Percentiles rank a stretch among this genome's conserved stretches.
These are phyloP conservation scores for Eucalyptus brandiana DNA, from an alignment of 345 rosid genomes.

Conservation along the genomic window DNA sequence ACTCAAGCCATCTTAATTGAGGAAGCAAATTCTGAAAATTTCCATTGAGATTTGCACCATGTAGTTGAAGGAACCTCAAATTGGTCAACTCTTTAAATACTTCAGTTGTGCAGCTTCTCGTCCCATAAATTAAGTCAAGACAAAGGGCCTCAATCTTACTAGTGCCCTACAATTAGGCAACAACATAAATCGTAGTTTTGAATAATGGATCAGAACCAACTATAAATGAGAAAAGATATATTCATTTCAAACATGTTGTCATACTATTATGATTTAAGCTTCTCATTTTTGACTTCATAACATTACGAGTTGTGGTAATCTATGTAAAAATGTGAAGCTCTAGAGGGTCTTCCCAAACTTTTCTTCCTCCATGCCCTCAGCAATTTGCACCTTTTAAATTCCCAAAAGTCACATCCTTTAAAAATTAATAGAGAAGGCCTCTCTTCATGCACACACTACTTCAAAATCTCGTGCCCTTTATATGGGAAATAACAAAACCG, in stretches of 20 bases:
- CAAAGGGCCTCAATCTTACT: neutral
- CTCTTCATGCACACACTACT: no score
- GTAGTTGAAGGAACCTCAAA: accelerated
- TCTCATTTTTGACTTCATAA: neutral
- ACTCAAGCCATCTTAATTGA: neutral
- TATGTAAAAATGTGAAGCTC: neutral
- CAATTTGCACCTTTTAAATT: neutral
- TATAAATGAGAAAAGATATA: accelerated
- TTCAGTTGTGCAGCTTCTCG: accelerated
- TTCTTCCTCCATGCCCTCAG: neutral
- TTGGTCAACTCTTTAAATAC: neutral
- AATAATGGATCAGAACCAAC: neutral
- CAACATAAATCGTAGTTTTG: accelerated
- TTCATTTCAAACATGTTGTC: neutral
- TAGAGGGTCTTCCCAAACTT: neutral
- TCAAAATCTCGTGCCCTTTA: no score
- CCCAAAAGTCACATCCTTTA: neutral
- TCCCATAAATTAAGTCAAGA: accelerated
- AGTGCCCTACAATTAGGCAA: neutral
- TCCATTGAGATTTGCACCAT: accelerated
- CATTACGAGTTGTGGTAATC: accelerated
- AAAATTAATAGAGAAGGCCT: no score
- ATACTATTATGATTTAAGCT: neutral
- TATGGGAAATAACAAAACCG: no score
- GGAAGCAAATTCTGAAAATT: neutral